These are phyloP conservation scores for Boletus holoroseus DNA, from an alignment of 1,284 basidiomycete genomes.

Conservation along the genomic window DNA sequence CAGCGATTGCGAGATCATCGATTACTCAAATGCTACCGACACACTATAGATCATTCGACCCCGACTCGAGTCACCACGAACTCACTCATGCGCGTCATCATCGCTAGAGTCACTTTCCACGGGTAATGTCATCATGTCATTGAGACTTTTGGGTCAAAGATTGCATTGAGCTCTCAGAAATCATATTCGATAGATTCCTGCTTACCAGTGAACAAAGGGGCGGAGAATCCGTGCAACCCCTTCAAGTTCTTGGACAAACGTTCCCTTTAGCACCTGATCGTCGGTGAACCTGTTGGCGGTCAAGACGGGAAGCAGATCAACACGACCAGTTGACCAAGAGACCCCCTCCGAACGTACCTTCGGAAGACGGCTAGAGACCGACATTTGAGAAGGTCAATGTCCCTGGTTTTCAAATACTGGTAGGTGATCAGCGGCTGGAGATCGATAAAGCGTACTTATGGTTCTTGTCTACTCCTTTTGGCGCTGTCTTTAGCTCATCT, in stretches of 20 bases:
- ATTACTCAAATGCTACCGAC: not conserved
- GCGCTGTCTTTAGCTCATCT: slow-evolving; percentile 80
- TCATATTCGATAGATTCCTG: slow-evolving; percentile 8
- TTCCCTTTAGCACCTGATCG: slow-evolving; percentile 52
- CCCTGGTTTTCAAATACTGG: slow-evolving; percentile 38
- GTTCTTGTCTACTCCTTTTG: slow-evolving; percentile 80
- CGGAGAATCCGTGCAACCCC: slow-evolving; percentile 52
- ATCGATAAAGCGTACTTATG: slow-evolving; percentile 48
- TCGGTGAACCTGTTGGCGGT: slow-evolving; percentile 63
- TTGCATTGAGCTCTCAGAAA: not conserved
- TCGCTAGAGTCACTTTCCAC: slow-evolving; percentile 18
- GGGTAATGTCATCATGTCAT: slow-evolving; percentile 57
- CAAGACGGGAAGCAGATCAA: slow-evolving; percentile 1
- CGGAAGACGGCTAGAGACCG: slow-evolving; percentile 71
- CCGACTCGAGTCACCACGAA: not conserved
- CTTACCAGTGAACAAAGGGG: slow-evolving; percentile 82
- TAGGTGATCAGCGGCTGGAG: not conserved
- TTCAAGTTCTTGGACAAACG: slow-evolving; percentile 60
- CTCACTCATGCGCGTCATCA: slow-evolving; percentile 13
- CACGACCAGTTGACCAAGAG: not conserved
- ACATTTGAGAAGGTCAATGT: slow-evolving; percentile 83
- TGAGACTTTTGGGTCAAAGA: slow-evolving; percentile 45
- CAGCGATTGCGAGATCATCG: not conserved
- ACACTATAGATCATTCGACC: slow-evolving; percentile 2
- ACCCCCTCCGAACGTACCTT: slow-evolving; percentile 43